Evolutionary conservation across 2,329 filamentous ascomycete genomes (phyloP).

Genomic region (Fusarium subglutinans): DNA sequence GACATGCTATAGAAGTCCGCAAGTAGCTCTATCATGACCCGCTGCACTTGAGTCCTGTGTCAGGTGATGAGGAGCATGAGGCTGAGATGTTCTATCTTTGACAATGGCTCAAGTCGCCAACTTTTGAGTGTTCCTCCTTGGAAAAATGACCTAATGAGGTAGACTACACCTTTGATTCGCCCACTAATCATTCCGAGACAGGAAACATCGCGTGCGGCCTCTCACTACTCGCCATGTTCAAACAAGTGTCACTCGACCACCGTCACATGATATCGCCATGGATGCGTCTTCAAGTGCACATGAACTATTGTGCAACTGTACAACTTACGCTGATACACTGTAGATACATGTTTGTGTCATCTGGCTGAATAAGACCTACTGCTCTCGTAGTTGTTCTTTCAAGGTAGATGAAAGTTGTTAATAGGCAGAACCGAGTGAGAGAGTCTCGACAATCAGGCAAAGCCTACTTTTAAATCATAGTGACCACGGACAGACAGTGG

Average conservation of each 20-base stretch:
- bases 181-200: background rate
- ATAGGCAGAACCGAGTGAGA: background rate
- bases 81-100: background rate
- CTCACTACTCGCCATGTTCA: background rate
- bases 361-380: accelerated
- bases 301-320: background rate
- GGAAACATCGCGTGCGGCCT: background rate
- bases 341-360: background rate
- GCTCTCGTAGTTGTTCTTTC: background rate
- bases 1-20: too few species aligned
- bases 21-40: background rate
- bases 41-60: background rate
- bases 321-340: background rate
- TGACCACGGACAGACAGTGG: background rate
- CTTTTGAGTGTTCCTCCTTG: background rate
- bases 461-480: background rate
- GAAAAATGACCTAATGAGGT: background rate
- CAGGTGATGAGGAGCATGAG: background rate
- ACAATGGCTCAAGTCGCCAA: background rate
- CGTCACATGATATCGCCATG: background rate
- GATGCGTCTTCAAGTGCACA: background rate
- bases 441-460: background rate
- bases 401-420: background rate
- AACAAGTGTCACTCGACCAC: background rate
- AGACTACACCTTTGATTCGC: background rate